Conservation (phyloP, 2,329 filamentous ascomycete genomes). For the Domatiomyces globalis region DNA sequence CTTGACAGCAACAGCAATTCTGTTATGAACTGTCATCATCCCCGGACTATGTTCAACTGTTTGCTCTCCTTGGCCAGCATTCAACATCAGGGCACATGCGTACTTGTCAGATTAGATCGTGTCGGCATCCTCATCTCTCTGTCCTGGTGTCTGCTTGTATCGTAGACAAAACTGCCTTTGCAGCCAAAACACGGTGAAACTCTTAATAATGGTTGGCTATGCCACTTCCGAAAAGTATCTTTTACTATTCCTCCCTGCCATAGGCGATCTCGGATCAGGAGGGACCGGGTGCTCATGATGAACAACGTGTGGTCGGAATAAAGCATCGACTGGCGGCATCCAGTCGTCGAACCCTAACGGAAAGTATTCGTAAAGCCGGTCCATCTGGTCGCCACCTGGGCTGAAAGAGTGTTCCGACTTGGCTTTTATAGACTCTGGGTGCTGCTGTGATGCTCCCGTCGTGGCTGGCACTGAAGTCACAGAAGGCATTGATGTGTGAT, state of each 20-base stretch:
- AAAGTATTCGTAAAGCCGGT: slow-evolving; percentile 89
- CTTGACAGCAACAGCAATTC: too few species aligned
- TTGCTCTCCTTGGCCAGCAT: neutral
- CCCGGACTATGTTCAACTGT: neutral
- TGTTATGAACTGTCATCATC: neutral
- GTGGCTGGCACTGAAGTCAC: slow-evolving; percentile 1
- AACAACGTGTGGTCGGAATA: slow-evolving; percentile 83
- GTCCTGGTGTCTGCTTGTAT: neutral
- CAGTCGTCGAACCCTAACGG: slow-evolving; percentile 80
- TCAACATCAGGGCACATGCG: neutral
- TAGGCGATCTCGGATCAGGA: slow-evolving; percentile 12
- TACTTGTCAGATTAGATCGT: neutral
- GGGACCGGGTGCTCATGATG: slow-evolving; percentile 45
- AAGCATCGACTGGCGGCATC: slow-evolving; percentile 78
- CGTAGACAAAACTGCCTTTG: neutral
- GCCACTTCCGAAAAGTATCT: slow-evolving; percentile 18
- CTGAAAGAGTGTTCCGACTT: slow-evolving; percentile 8
- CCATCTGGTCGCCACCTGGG: slow-evolving; percentile 33
- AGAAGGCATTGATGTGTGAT: slow-evolving; percentile 11
- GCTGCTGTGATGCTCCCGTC: neutral
- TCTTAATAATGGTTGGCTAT: neutral
- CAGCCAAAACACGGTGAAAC: neutral
- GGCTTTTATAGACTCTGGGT: slow-evolving; percentile 8
- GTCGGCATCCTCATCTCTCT: neutral
- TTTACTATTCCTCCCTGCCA: slow-evolving; percentile 14